A percentile compares a stretch with the other conserved stretches of the same genome.
phyloP scores from a whole-genome alignment of 2,329 filamentous ascomycete genomes.

The Lizonia empirigonia region DNA sequence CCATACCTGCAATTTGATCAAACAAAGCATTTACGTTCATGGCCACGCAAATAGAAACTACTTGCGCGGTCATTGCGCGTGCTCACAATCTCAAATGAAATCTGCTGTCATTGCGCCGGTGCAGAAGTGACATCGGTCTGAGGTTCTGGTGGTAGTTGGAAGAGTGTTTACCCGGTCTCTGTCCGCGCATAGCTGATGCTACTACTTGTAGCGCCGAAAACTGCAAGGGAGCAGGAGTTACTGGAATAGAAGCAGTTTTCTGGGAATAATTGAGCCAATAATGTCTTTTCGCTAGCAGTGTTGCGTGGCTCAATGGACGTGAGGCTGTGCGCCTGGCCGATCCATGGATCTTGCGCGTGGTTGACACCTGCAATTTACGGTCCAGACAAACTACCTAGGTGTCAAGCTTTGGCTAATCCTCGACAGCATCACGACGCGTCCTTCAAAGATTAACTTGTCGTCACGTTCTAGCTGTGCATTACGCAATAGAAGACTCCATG shows the following conservation, averaged over 20 bases:
- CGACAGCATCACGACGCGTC: too few relatives aligned
- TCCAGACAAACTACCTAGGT: too few relatives aligned
- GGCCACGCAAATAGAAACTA: neutral
- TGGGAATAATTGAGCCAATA: neutral
- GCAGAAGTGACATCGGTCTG: neutral
- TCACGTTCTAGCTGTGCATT: too few relatives aligned
- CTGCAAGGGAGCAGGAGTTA: neutral
- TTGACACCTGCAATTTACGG: too few relatives aligned
- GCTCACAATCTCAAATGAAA: neutral
- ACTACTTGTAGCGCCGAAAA: constrained; percentile 3
- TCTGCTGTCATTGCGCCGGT: neutral
- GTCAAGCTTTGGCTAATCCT: too few relatives aligned
- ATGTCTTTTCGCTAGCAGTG: neutral
- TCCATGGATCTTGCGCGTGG: constrained; percentile 1
- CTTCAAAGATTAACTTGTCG: too few relatives aligned
- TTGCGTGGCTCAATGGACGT: neutral
- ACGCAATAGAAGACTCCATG: too few relatives aligned
- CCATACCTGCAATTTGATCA: constrained; percentile 2
- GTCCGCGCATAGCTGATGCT: neutral
- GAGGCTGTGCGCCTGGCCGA: constrained; percentile 1
- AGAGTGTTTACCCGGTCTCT: constrained; percentile 1
- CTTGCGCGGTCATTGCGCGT: neutral
- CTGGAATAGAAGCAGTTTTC: neutral
- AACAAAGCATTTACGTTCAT: neutral
- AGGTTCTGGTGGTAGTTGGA: constrained; percentile 3